Evolutionary conservation across 768 basidiomycete genomes (phyloP).

Genomic region (Tricholoma furcatifolium): DNA sequence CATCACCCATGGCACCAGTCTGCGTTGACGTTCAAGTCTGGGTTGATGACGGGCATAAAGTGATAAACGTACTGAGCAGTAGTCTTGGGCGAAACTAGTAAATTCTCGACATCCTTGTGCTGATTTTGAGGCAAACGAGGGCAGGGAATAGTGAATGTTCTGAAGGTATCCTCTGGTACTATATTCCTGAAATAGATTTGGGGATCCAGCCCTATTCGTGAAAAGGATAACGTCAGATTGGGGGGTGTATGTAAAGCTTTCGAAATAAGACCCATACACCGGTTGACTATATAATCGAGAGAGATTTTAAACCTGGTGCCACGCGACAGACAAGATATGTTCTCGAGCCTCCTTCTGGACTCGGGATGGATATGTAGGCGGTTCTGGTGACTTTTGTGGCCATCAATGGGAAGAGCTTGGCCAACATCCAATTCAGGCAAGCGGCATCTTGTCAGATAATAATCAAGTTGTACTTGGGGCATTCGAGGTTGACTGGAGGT

Average conservation of each 20-base stretch:
- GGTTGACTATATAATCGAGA: constrained; percentile 30
- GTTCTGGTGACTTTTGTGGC: constrained; percentile 49
- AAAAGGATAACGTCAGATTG: not conserved
- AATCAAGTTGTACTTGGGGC: constrained; percentile 42
- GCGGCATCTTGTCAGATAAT: constrained; percentile 44
- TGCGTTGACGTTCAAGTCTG: constrained; percentile 19
- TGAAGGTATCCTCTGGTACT: too few species aligned
- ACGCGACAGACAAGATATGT: constrained; percentile 34
- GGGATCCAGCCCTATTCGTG: constrained; percentile 34
- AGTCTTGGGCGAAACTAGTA: constrained; percentile 35
- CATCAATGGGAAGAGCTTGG: constrained; percentile 31
- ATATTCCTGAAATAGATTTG: not conserved
- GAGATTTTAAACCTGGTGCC: too few species aligned
- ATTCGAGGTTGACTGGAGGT: constrained; percentile 15
- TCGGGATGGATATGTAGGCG: constrained; percentile 43
- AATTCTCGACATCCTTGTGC: constrained; percentile 17
- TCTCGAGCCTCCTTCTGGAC: constrained; percentile 50
- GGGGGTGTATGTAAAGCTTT: too few species aligned
- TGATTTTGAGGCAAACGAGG: constrained; percentile 31
- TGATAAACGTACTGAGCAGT: constrained; percentile 36
- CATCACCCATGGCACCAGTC: constrained; percentile 49
- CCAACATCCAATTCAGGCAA: constrained; percentile 43
- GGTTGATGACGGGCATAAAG: not conserved
- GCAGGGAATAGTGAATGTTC: constrained; percentile 44
- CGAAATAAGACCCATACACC: constrained; percentile 33